A percentile compares a stretch with the other conserved stretches of the same genome.
These are phyloP conservation scores for Aspergillus eucalypticola DNA, from an alignment of 2,329 filamentous ascomycete species.

Conservation along the genomic window DNA sequence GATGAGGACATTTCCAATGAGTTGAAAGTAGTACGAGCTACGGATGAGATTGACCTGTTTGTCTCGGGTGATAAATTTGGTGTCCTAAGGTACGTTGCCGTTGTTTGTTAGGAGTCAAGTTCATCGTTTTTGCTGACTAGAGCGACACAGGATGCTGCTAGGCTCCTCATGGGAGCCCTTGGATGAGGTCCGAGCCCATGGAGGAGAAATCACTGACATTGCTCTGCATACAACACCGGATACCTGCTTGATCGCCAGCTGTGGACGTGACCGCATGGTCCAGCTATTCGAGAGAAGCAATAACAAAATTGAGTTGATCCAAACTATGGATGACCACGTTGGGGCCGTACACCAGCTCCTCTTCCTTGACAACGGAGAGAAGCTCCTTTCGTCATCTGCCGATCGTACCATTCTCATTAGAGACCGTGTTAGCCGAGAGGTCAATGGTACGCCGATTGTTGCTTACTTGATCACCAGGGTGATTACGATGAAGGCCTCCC, in stretches of 20 bases:
- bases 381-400: constrained; percentile 79
- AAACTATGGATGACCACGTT: constrained; percentile 89
- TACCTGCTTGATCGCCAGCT: constrained; percentile 72
- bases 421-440: constrained; percentile 70
- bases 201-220: constrained; percentile 80
- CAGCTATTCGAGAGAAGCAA: constrained; percentile 73
- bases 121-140: constrained; percentile 20
- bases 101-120: not conserved
- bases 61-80: constrained; percentile 85
- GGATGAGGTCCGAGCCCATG: constrained; percentile 80
- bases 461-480: constrained; percentile 77
- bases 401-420: constrained; percentile 85
- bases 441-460: constrained; percentile 55
- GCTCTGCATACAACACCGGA: constrained; percentile 66
- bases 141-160: constrained; percentile 30
- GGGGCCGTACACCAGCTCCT: constrained; percentile 78
- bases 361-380: constrained; percentile 69
- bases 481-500: constrained; percentile 81
- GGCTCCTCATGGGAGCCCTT: constrained; percentile 60
- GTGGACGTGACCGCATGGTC: constrained; percentile 84
- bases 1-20: constrained; percentile 56
- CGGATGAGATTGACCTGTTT: constrained; percentile 64
- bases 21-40: constrained; percentile 59
- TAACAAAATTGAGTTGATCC: constrained; percentile 71
- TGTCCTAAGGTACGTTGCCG: constrained; percentile 57